These are phyloP conservation scores for Dalbergia cultrata DNA, from an alignment of 306 rosid species.

Conservation along the genomic window DNA sequence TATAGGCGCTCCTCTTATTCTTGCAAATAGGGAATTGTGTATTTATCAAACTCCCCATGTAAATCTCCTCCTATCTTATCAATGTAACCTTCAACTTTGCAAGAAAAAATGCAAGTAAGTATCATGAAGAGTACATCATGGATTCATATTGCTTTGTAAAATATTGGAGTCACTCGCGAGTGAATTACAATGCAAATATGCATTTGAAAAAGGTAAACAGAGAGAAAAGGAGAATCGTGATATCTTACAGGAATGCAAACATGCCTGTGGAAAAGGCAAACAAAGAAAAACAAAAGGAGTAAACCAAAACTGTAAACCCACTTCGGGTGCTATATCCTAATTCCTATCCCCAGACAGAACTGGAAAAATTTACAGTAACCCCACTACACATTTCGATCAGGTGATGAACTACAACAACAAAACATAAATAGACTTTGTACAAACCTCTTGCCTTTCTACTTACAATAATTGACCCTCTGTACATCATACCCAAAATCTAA, in stretches of 20 bases:
- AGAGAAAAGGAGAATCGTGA: not conserved
- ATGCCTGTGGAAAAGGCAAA: constrained; percentile 14
- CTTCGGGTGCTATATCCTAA: constrained; percentile 19
- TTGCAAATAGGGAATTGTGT: no score
- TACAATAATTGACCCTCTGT: constrained; percentile 33
- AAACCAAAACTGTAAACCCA: constrained; percentile 26
- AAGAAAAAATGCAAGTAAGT: no score
- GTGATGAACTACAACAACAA: constrained; percentile 29
- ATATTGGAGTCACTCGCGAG: not conserved
- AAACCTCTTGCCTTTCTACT: constrained; percentile 35
- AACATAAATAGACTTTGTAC: constrained; percentile 12
- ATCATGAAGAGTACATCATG: not conserved
- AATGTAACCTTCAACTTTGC: no score
- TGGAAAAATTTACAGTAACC: constrained; percentile 18
- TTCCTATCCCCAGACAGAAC: not conserved
- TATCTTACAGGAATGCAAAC: constrained; percentile 34
- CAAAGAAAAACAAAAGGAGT: not conserved
- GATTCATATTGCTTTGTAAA: constrained; percentile 23
- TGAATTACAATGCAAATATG: constrained; percentile 31
- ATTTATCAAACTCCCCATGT: no score
- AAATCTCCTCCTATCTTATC: no score
- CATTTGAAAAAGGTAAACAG: no score
- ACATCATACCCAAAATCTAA: constrained; percentile 23
- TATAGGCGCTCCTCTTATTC: no score
- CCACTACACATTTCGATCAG: constrained; percentile 41